Evolutionary conservation across 108 stramenopile species (phyloP).

Genomic region (Bacterosira constricta): DNA sequence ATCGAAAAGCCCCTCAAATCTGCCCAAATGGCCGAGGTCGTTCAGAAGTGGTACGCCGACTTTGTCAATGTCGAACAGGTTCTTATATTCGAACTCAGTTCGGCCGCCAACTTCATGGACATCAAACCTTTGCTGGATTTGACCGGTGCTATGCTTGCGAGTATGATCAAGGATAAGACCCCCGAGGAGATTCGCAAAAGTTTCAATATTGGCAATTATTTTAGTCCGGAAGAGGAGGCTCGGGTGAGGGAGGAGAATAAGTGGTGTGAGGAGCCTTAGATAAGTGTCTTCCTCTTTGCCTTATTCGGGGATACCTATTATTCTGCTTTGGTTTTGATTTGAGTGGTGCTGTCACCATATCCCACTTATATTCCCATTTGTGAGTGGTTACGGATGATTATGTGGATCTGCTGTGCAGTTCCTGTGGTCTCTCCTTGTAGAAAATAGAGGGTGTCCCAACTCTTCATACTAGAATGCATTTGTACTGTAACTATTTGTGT

Average conservation of each 20-base stretch:
- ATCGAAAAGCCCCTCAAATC: slow-evolving; percentile 99
- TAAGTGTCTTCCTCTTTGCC: too few species aligned
- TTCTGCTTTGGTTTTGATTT: too few species aligned
- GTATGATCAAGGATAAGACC: slow-evolving; percentile 99
- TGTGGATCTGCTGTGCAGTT: too few species aligned
- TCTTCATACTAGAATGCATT: too few species aligned
- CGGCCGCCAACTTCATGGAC: slow-evolving; percentile 99
- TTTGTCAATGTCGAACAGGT: slow-evolving; percentile 98
- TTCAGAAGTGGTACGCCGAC: slow-evolving; percentile 99
- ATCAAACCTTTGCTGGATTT: slow-evolving; percentile 97
- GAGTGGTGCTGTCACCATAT: too few species aligned
- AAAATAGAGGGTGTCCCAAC: neutral
- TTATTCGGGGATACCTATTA: too few species aligned
- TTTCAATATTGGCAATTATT: slow-evolving; percentile 99
- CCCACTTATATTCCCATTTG: neutral
- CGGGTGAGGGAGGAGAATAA: slow-evolving; percentile 99
- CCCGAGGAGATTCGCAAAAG: slow-evolving; percentile 97
- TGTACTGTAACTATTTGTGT: too few species aligned
- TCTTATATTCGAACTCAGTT: slow-evolving; percentile 97
- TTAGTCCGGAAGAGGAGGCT: slow-evolving; percentile 99
- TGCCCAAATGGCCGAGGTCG: slow-evolving; percentile 96
- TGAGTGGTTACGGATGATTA: too few species aligned
- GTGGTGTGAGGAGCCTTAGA: slow-evolving; percentile 99
- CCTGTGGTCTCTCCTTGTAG: neutral
- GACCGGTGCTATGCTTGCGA: slow-evolving; percentile 98